A percentile compares a stretch with the other conserved stretches of the same genome.
These are phyloP conservation scores for Puya raimondii DNA, from an alignment of 176 grass and related monocot genomes.

Conservation along the genomic window DNA sequence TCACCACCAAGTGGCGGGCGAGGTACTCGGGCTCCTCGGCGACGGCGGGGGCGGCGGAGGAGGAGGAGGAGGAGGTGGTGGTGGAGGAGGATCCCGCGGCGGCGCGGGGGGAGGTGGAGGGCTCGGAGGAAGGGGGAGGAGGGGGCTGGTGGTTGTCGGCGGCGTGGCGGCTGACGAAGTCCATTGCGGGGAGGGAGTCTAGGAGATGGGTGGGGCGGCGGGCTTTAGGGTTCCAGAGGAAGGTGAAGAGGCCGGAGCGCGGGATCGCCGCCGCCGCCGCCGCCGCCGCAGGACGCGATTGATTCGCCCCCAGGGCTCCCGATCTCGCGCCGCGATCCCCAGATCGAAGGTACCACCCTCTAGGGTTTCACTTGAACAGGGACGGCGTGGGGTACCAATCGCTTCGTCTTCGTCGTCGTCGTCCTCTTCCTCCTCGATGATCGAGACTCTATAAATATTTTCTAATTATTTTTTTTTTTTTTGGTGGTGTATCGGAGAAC, in stretches of 20 bases:
- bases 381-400: too few relatives aligned
- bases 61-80: constrained; percentile 9
- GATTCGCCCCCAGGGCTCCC: constrained; percentile 95
- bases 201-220: constrained; percentile 42
- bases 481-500: neutral
- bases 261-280: constrained; percentile 23
- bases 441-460: too few relatives aligned
- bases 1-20: constrained; percentile 64
- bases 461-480: neutral
- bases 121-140: constrained; percentile 7
- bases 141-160: constrained; percentile 25
- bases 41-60: constrained; percentile 6
- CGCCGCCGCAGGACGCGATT: constrained; percentile 56
- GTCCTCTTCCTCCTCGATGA: too few relatives aligned
- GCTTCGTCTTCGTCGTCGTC: too few relatives aligned
- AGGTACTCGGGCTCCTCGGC: constrained; percentile 96
- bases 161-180: constrained; percentile 83
- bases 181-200: constrained; percentile 62
- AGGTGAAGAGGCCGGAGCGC: constrained; percentile 16
- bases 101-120: constrained; percentile 18
- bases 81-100: neutral
- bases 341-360: neutral
- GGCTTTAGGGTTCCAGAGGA: constrained; percentile 58
- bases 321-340: constrained; percentile 48
- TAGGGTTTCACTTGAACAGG: too few relatives aligned